Percentiles rank a stretch among this genome's conserved stretches.
Conservation (phyloP, 768 basidiomycete species). For the Auricularia cornea region DNA sequence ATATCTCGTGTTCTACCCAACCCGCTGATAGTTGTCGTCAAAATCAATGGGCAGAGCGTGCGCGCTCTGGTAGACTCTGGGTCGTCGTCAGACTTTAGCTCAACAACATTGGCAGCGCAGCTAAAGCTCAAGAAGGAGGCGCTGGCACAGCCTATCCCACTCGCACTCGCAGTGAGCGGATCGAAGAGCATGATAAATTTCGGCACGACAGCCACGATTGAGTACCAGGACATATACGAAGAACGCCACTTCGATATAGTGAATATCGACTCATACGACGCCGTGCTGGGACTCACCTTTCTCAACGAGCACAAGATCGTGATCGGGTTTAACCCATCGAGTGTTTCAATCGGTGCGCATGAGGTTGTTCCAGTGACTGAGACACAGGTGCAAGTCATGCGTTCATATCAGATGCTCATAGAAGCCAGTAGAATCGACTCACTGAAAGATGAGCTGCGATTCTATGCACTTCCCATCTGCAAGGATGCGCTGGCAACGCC, state of each 20-base stretch:
- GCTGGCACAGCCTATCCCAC: conserved; percentile 23
- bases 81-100: conserved; percentile 35
- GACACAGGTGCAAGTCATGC: neutral
- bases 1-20: conserved; percentile 16
- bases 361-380: neutral
- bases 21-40: conserved; percentile 24
- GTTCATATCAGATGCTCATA: no score
- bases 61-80: conserved; percentile 31
- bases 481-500: conserved; percentile 20
- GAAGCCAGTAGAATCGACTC: neutral
- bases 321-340: conserved; percentile 21
- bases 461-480: no score
- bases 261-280: conserved; percentile 32
- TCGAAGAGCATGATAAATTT: conserved; percentile 31
- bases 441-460: conserved; percentile 12
- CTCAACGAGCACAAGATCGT: conserved; percentile 24
- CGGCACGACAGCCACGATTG: conserved; percentile 15
- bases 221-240: conserved; percentile 29
- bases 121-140: conserved; percentile 18
- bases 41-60: conserved; percentile 26
- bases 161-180: conserved; percentile 35
- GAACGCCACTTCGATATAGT: conserved; percentile 27
- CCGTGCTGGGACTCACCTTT: conserved; percentile 30
- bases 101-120: conserved; percentile 29
- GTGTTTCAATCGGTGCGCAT: conserved; percentile 9